Conservation (phyloP, 2,329 filamentous ascomycete genomes). For the Pseudocercospora vitis region DNA sequence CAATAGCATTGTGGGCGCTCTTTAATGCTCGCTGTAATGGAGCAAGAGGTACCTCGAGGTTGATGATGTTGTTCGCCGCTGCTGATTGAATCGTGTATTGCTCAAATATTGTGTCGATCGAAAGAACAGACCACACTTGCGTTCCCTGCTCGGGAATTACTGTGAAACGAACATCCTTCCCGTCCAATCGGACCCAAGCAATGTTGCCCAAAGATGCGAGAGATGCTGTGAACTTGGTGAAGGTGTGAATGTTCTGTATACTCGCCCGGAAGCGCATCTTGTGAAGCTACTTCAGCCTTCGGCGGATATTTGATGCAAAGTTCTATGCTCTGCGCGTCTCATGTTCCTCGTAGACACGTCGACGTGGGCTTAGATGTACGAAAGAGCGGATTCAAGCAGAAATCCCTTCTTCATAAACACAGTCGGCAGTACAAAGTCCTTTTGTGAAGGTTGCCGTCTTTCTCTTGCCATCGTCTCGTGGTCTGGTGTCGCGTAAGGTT, state of each 20-base stretch:
- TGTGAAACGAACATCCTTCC: slow-evolving; percentile 87
- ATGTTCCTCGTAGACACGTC: too few relatives aligned
- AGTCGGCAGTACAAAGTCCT: background rate
- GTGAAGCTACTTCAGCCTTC: slow-evolving; percentile 2
- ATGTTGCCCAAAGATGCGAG: slow-evolving; percentile 72
- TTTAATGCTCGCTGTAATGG: slow-evolving; percentile 88
- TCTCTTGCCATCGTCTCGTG: too few relatives aligned
- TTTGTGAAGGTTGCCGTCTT: too few relatives aligned
- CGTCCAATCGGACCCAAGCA: slow-evolving; percentile 85
- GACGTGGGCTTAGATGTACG: too few relatives aligned
- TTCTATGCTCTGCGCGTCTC: background rate
- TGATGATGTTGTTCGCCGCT: slow-evolving; percentile 81
- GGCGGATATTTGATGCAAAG: background rate
- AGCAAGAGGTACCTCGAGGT: slow-evolving; percentile 89
- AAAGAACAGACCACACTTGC: slow-evolving; percentile 71
- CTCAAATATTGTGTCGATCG: slow-evolving; percentile 77
- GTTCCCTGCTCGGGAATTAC: slow-evolving; percentile 92
- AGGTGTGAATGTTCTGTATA: slow-evolving; percentile 40
- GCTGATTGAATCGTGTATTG: slow-evolving; percentile 83
- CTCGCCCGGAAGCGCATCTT: slow-evolving; percentile 44
- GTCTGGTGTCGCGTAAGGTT: too few relatives aligned
- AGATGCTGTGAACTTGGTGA: slow-evolving; percentile 59
- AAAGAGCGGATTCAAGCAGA: too few relatives aligned
- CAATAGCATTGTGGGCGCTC: slow-evolving; percentile 77
- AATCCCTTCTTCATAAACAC: too few relatives aligned